phyloP scores from a whole-genome alignment of 2,329 filamentous ascomycete genomes.

The Aspergillus fijiensis region DNA sequence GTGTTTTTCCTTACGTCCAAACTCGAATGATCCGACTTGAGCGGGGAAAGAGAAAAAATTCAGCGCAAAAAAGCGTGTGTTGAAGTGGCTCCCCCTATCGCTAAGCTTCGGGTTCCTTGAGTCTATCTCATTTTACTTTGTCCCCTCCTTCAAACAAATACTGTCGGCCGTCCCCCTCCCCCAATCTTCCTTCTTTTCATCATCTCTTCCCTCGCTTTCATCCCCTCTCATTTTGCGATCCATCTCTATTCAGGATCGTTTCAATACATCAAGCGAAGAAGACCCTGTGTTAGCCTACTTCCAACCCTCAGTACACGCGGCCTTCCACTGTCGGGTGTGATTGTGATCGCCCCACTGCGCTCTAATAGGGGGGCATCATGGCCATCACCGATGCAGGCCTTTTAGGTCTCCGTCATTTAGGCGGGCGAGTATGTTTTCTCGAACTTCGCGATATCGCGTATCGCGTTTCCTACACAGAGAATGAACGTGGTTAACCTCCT shows the following conservation, averaged over 20 bases:
- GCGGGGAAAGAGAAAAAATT: neutral
- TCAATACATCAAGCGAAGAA: neutral
- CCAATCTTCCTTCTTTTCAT: neutral
- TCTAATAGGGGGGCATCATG: slow-evolving; percentile 15
- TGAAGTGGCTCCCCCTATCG: slow-evolving; percentile 8
- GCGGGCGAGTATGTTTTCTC: slow-evolving; percentile 20
- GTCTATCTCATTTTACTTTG: slow-evolving; percentile 6
- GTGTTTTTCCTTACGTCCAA: neutral
- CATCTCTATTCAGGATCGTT: neutral
- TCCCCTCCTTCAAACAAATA: slow-evolving; percentile 4
- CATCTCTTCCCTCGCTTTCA: neutral
- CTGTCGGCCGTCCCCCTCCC: neutral
- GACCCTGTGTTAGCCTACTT: neutral
- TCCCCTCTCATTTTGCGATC: neutral
- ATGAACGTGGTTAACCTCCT: neutral
- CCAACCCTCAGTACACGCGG: neutral
- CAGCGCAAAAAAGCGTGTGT: slow-evolving; percentile 5
- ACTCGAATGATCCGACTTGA: neutral
- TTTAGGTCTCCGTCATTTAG: slow-evolving; percentile 19
- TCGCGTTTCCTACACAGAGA: neutral
- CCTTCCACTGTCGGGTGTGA: neutral
- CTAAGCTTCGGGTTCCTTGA: slow-evolving; percentile 9
- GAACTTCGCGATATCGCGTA: neutral
- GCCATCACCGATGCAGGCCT: slow-evolving; percentile 17
- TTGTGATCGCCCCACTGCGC: neutral